These are phyloP conservation scores for Collybia sordida DNA, from an alignment of 768 basidiomycete genomes.

Conservation along the genomic window DNA sequence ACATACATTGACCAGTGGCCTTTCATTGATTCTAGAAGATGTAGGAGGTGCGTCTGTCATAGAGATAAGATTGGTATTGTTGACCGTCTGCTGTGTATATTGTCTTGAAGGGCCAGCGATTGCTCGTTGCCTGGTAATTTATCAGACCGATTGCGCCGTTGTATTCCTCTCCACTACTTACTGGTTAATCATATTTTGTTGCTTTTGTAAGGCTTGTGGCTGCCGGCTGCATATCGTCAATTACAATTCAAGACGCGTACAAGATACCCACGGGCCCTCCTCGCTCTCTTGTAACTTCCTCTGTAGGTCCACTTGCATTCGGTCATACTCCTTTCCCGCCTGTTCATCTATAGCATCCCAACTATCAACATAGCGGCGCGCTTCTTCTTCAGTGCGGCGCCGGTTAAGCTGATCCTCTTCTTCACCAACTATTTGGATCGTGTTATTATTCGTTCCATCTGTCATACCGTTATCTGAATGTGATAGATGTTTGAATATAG, in stretches of 20 bases:
- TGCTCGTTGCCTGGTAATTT: not conserved
- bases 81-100: not conserved
- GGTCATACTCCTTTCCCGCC: slow-evolving; percentile 32
- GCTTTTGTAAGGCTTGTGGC: slow-evolving; percentile 6
- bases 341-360: slow-evolving; percentile 34
- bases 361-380: slow-evolving; percentile 29
- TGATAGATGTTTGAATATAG: too few species aligned
- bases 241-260: not conserved
- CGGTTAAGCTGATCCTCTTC: slow-evolving; percentile 29
- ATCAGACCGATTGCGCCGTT: not conserved
- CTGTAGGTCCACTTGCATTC: slow-evolving; percentile 11
- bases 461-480: slow-evolving; percentile 3
- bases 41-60: too few species aligned
- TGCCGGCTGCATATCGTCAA: slow-evolving; percentile 9
- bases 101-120: slow-evolving; percentile 6
- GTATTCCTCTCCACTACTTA: not conserved
- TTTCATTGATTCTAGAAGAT: too few species aligned
- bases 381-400: slow-evolving; percentile 23
- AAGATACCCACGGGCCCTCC: slow-evolving; percentile 16
- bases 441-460: slow-evolving; percentile 11
- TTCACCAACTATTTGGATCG: slow-evolving; percentile 15
- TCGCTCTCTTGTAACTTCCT: slow-evolving; percentile 14
- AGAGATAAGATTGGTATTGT: too few species aligned
- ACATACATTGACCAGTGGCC: too few species aligned
- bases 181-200: slow-evolving; percentile 2